Conservation (phyloP, 306 rosid genomes). For the Vigna reflexopilosa region DNA sequence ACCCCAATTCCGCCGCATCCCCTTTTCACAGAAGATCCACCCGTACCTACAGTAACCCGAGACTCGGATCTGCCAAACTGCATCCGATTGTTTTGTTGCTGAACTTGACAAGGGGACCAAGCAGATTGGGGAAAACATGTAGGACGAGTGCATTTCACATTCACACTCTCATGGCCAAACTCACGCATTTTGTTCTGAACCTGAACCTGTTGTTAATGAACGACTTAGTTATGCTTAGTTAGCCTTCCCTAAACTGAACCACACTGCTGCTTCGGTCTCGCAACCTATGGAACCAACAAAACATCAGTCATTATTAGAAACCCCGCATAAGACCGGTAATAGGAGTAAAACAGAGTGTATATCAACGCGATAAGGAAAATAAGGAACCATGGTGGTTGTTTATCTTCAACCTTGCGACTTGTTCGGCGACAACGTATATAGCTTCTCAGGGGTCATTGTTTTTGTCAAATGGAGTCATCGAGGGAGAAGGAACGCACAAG, state of each 20-base stretch:
- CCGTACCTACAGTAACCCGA: conserved; percentile 13
- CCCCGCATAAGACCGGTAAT: not conserved
- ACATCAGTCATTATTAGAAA: not conserved
- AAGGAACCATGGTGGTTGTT: conserved; percentile 9
- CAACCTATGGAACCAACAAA: conserved; percentile 40
- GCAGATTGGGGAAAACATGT: conserved; percentile 46
- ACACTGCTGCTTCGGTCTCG: conserved; percentile 45
- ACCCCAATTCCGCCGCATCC: conserved; percentile 82
- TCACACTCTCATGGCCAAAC: conserved; percentile 36
- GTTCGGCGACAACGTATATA: conserved; percentile 72
- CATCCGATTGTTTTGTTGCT: conserved; percentile 44
- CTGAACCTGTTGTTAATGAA: conserved; percentile 53
- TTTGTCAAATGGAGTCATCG: conserved; percentile 62
- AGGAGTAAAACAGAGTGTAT: not conserved
- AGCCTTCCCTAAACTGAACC: conserved; percentile 51
- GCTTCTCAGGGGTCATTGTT: conserved; percentile 68
- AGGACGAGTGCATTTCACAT: conserved; percentile 43
- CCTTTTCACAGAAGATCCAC: conserved; percentile 57
- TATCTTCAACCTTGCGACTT: conserved; percentile 79
- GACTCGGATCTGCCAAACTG: conserved; percentile 37
- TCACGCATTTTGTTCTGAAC: conserved; percentile 50
- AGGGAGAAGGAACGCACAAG: conserved; percentile 72
- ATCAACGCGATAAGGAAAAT: not conserved
- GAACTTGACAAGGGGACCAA: conserved; percentile 48
- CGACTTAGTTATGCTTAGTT: conserved; percentile 47